Evolutionary conservation across 225 moss, liverwort and hornwort species (phyloP).

Genomic region (Sphagnum tenellum): DNA sequence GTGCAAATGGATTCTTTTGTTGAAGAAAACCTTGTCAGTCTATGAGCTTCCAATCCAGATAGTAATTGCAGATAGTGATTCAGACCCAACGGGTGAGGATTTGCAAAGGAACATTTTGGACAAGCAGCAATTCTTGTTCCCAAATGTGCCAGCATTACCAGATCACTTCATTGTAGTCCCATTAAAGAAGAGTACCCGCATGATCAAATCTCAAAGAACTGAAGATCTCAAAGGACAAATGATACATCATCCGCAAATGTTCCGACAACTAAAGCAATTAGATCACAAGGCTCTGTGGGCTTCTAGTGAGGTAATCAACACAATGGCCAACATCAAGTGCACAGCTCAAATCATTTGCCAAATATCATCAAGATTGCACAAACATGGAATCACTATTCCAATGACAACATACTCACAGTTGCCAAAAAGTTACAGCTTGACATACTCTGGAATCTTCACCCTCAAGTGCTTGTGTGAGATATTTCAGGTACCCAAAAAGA

Average conservation of each 20-base stretch:
- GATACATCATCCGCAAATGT: not conserved
- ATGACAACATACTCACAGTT: not conserved
- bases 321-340: not conserved
- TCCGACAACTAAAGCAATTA: not conserved
- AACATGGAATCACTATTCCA: not conserved
- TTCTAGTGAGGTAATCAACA: not conserved
- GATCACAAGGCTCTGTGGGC: not conserved
- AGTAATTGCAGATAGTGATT: not conserved
- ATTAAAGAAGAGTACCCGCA: not conserved
- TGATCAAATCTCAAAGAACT: no score
- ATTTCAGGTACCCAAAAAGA: not conserved
- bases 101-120: not conserved
- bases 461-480: not conserved
- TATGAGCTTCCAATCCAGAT: not conserved
- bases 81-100: not conserved
- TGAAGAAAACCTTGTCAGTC: not conserved
- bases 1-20: not conserved
- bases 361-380: not conserved
- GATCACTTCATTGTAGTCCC: not conserved
- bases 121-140: not conserved
- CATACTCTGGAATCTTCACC: not conserved
- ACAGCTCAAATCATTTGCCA: not conserved
- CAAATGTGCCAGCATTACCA: not conserved
- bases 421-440: not conserved
- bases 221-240: no score